A percentile compares a stretch with the other conserved stretches of the same genome.
Conservation (phyloP, 805 yeast genomes). For the Saccharomycopsis synnaedendra region DNA sequence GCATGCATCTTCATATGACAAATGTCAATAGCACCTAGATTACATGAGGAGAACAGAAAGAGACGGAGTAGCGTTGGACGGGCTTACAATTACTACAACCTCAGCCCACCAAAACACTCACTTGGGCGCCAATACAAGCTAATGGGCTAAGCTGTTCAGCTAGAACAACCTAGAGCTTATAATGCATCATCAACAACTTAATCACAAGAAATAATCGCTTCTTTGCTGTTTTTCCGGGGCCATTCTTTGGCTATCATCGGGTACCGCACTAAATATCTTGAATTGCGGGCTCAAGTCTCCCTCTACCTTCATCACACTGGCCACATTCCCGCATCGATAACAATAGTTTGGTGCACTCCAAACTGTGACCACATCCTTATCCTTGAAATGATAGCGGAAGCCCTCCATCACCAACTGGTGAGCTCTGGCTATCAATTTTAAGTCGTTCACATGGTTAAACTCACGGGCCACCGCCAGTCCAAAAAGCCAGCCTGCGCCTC, state of each 20-base stretch:
- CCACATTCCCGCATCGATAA: conserved; percentile 96
- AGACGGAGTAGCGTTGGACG: too few species aligned
- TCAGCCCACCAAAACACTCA: too few species aligned
- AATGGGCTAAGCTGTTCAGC: too few species aligned
- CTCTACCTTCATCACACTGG: conserved; percentile 93
- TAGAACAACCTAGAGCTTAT: too few species aligned
- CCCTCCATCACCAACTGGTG: conserved; percentile 99
- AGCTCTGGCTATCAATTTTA: conserved; percentile 85
- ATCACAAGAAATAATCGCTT: conserved; percentile 23
- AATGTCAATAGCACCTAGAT: too few species aligned
- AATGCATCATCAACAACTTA: too few species aligned
- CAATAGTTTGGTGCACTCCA: conserved; percentile 98
- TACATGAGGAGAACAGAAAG: too few species aligned
- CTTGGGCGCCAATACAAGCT: too few species aligned
- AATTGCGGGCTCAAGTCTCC: conserved; percentile 81
- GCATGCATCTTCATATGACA: too few species aligned
- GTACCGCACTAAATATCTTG: conserved; percentile 91
- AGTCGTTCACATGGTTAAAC: conserved; percentile 88
- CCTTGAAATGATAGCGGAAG: conserved; percentile 90
- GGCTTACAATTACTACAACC: too few species aligned
- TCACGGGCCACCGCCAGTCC: conserved; percentile 92
- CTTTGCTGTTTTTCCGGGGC: conserved; percentile 25
- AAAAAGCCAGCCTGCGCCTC: conserved; percentile 98
- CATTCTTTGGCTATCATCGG: conserved; percentile 46
- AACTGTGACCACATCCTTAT: conserved; percentile 92